Conservation (phyloP, 805 yeast species). For the Metschnikowia anglica region DNA sequence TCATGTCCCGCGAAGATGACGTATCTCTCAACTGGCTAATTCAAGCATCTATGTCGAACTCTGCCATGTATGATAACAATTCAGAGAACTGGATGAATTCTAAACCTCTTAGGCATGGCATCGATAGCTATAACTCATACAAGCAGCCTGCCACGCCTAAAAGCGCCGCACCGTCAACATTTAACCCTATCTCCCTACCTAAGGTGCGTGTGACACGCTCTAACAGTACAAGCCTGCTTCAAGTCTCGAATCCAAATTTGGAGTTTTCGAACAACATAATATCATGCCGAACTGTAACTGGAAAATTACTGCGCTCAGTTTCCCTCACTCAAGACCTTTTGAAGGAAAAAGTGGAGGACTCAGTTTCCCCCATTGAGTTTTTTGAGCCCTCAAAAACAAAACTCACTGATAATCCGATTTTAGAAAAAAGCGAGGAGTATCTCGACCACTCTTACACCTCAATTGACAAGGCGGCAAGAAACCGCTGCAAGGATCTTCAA, state of each 20-base stretch:
- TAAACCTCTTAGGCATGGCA: background rate
- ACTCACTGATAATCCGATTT: background rate
- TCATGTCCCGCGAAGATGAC: conserved; percentile 4
- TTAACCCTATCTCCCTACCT: background rate
- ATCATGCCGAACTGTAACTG: background rate
- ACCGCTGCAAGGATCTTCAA: no score
- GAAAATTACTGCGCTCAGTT: background rate
- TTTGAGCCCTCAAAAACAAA: background rate
- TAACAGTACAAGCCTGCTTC: conserved; percentile 1
- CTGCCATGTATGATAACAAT: conserved; percentile 12
- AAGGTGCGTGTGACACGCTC: conserved; percentile 5
- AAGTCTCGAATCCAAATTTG: background rate
- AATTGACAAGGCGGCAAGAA: no score
- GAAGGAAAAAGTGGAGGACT: background rate
- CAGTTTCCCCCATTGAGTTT: background rate
- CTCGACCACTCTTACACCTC: no score
- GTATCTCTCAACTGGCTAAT: conserved; percentile 12
- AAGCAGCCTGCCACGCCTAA: conserved; percentile 1
- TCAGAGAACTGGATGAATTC: conserved; percentile 19
- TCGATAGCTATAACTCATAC: conserved; percentile 2
- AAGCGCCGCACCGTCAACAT: background rate
- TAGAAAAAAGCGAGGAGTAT: background rate
- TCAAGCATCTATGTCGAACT: conserved; percentile 13
- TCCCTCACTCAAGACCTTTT: background rate
- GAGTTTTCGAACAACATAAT: background rate